phyloP scores from a whole-genome alignment of 768 basidiomycete genomes.

The Mycena filopes region DNA sequence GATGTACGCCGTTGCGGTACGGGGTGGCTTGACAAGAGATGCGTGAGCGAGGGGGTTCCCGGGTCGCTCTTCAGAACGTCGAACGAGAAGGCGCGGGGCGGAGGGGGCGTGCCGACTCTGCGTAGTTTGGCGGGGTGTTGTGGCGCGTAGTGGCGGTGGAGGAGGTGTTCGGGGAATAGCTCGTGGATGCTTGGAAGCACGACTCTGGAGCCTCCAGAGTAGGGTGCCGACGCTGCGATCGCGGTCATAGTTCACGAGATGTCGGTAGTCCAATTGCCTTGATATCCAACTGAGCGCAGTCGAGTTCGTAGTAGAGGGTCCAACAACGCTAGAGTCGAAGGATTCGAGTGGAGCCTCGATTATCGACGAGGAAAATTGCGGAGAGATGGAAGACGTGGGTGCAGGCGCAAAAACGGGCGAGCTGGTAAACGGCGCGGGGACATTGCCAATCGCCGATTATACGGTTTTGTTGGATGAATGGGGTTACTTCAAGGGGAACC shows the following conservation, averaged over 20 bases:
- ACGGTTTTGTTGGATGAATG: too few species aligned
- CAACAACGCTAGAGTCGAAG: too few species aligned
- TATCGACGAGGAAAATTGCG: too few species aligned
- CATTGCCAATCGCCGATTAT: too few species aligned
- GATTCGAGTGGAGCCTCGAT: too few species aligned
- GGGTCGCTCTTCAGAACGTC: constrained; percentile 20
- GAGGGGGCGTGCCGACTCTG: background rate
- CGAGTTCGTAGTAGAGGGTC: background rate
- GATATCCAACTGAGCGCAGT: background rate
- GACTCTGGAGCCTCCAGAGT: background rate
- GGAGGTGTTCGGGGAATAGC: constrained; percentile 19
- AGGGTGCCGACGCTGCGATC: background rate
- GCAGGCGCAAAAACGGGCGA: too few species aligned
- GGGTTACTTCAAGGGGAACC: too few species aligned
- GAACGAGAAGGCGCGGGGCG: constrained; percentile 15
- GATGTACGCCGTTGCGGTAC: too few species aligned
- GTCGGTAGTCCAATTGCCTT: too few species aligned
- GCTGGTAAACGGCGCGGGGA: too few species aligned
- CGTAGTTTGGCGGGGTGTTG: background rate
- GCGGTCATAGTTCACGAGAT: background rate
- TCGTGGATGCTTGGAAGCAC: constrained; percentile 22
- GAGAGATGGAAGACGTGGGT: too few species aligned
- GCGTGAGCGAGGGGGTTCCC: background rate
- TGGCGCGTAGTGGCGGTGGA: background rate
- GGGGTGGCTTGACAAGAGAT: constrained; percentile 12